These are phyloP conservation scores for Aspergillus viridinutans DNA, from an alignment of 2,329 filamentous ascomycete genomes.

Conservation along the genomic window DNA sequence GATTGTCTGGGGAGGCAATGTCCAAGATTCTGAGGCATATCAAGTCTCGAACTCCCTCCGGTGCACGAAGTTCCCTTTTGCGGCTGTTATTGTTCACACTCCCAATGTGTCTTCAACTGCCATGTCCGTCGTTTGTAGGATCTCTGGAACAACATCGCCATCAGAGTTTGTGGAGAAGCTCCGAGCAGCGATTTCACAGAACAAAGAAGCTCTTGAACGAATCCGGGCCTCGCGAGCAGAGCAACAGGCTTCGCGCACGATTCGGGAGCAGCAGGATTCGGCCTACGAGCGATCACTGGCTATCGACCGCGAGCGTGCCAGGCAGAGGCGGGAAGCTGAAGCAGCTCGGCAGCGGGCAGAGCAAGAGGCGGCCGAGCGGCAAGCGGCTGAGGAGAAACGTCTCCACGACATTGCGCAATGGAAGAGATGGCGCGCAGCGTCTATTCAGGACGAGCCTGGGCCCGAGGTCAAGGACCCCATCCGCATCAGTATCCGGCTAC, in stretches of 20 bases:
- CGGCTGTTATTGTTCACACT: slow-evolving; percentile 79
- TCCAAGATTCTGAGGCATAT: slow-evolving; percentile 89
- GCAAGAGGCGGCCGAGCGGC: slow-evolving; percentile 61
- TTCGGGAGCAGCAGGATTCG: slow-evolving; percentile 84
- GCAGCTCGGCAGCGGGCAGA: slow-evolving; percentile 58
- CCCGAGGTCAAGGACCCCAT: slow-evolving; percentile 64
- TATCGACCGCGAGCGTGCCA: slow-evolving; percentile 77
- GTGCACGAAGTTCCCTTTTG: slow-evolving; percentile 90
- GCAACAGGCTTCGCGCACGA: slow-evolving; percentile 72
- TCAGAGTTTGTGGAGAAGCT: slow-evolving; percentile 72
- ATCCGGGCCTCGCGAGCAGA: slow-evolving; percentile 73
- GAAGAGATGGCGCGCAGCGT: slow-evolving; percentile 72
- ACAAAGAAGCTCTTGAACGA: slow-evolving; percentile 69
- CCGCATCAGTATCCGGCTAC: slow-evolving; percentile 61
- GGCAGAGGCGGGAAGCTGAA: slow-evolving; percentile 71
- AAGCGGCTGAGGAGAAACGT: slow-evolving; percentile 56
- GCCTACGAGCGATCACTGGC: slow-evolving; percentile 92
- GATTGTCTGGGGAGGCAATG: slow-evolving; percentile 87
- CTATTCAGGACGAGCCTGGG: slow-evolving; percentile 64
- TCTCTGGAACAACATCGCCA: slow-evolving; percentile 67
- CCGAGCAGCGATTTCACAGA: slow-evolving; percentile 66
- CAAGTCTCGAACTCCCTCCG: slow-evolving; percentile 83
- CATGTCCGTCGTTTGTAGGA: slow-evolving; percentile 83
- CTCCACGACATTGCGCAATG: slow-evolving; percentile 62
- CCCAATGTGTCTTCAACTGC: slow-evolving; percentile 76